Conservation (phyloP, 768 basidiomycete genomes). For the Kwoniella heveanensis region DNA sequence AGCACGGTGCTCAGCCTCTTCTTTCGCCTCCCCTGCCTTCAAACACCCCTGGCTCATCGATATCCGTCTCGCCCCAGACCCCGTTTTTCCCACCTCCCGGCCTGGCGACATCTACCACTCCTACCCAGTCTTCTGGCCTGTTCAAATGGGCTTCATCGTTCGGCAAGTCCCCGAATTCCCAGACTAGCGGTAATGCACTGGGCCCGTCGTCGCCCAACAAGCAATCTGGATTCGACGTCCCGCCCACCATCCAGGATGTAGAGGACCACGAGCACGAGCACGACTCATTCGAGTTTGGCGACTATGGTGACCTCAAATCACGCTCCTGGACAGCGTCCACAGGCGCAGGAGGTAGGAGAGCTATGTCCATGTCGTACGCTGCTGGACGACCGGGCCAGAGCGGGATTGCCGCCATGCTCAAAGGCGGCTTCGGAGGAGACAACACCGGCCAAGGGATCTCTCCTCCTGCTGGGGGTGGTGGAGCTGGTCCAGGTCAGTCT, state of each 20-base stretch:
- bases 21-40: conserved; percentile 16
- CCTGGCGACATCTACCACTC: conserved; percentile 14
- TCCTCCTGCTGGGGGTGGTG: conserved; percentile 5
- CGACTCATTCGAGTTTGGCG: conserved; percentile 52
- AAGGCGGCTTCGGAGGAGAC: conserved; percentile 22
- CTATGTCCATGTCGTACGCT: conserved; percentile 37
- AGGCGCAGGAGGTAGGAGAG: conserved; percentile 20
- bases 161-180: conserved; percentile 29
- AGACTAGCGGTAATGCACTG: neutral
- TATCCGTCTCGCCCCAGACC: conserved; percentile 42
- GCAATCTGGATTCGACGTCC: conserved; percentile 30
- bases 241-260: conserved; percentile 9
- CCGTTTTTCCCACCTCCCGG: conserved; percentile 33
- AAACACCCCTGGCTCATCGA: conserved; percentile 22
- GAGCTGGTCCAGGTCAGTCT: neutral
- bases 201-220: neutral
- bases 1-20: conserved; percentile 7
- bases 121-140: conserved; percentile 22
- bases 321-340: conserved; percentile 27
- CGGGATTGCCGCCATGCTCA: conserved; percentile 29
- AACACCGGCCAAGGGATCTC: neutral
- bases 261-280: conserved; percentile 43
- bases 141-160: conserved; percentile 44
- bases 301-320: conserved; percentile 34
- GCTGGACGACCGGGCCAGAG: conserved; percentile 3